Evolutionary conservation across 495 filamentous ascomycete genomes (phyloP).

Genomic region (Annulohypoxylon nitens): DNA sequence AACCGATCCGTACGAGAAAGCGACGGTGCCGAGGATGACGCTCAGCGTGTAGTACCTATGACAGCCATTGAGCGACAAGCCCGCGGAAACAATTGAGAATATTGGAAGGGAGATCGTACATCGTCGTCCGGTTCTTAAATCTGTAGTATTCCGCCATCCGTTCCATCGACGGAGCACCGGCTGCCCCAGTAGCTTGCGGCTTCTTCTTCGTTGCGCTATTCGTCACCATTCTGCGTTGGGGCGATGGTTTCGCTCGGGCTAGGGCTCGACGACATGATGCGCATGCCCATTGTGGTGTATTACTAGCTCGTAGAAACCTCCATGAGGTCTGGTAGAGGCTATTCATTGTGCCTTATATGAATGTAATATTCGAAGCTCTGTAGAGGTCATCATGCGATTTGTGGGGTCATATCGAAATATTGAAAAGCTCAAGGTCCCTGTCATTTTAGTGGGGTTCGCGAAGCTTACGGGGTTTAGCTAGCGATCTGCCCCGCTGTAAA

Average conservation of each 20-base stretch:
- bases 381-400: conserved; percentile 30
- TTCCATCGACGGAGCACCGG: conserved; percentile 54
- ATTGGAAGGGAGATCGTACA: conserved; percentile 57
- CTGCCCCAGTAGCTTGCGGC: conserved; percentile 37
- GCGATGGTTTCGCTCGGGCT: conserved; percentile 23
- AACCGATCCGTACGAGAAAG: conserved; percentile 94
- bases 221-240: conserved; percentile 39
- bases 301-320: conserved; percentile 36
- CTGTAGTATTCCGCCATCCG: conserved; percentile 62
- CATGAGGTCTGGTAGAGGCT: conserved; percentile 40
- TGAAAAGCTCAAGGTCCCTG: conserved; percentile 30
- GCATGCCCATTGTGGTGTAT: conserved; percentile 49
- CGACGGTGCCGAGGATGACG: conserved; percentile 89
- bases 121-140: conserved; percentile 69
- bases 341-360: conserved; percentile 47
- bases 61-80: conserved; percentile 35
- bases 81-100: not conserved
- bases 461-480: conserved; percentile 30
- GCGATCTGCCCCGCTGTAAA: conserved; percentile 25
- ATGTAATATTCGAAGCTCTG: conserved; percentile 12
- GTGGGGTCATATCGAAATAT: conserved; percentile 31
- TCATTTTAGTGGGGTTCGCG: conserved; percentile 28
- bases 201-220: conserved; percentile 42
- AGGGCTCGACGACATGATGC: conserved; percentile 46
- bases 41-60: conserved; percentile 85